Evolutionary conservation across 1,284 basidiomycete species (phyloP).

Genomic region (Chalciporus sp.): DNA sequence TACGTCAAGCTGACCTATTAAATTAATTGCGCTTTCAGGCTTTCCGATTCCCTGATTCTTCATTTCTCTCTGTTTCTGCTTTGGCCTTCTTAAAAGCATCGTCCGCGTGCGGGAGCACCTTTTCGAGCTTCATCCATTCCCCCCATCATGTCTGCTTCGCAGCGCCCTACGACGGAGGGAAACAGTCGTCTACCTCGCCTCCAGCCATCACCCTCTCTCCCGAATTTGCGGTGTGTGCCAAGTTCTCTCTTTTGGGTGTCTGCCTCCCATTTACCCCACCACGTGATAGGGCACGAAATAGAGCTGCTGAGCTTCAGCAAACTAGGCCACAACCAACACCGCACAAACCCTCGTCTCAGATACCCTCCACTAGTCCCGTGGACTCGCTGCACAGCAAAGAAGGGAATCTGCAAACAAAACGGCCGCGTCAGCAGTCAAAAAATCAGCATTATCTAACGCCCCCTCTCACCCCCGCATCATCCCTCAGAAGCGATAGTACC

Average conservation of each 20-base stretch:
- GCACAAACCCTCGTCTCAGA: constrained; percentile 21
- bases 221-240: constrained; percentile 53
- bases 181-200: constrained; percentile 46
- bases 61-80: constrained; percentile 37
- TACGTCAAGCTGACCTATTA: constrained; percentile 38
- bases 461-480: constrained; percentile 58
- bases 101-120: constrained; percentile 25
- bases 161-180: constrained; percentile 24
- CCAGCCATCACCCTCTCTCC: constrained; percentile 62
- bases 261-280: constrained; percentile 16
- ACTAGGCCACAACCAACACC: constrained; percentile 28
- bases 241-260: neutral
- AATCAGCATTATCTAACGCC: constrained; percentile 51
- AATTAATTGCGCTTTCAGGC: constrained; percentile 37
- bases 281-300: constrained; percentile 29
- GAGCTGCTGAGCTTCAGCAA: constrained; percentile 39
- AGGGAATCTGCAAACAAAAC: constrained; percentile 25
- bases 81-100: constrained; percentile 37
- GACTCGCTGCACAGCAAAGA: constrained; percentile 21
- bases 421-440: constrained; percentile 28
- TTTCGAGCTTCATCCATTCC: constrained; percentile 33
- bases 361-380: constrained; percentile 15
- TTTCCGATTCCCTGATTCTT: constrained; percentile 34
- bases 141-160: constrained; percentile 35
- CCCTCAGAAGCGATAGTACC: constrained; percentile 42